phyloP scores from a whole-genome alignment of 2,329 filamentous ascomycete genomes.

The Fusarium domesticum region DNA sequence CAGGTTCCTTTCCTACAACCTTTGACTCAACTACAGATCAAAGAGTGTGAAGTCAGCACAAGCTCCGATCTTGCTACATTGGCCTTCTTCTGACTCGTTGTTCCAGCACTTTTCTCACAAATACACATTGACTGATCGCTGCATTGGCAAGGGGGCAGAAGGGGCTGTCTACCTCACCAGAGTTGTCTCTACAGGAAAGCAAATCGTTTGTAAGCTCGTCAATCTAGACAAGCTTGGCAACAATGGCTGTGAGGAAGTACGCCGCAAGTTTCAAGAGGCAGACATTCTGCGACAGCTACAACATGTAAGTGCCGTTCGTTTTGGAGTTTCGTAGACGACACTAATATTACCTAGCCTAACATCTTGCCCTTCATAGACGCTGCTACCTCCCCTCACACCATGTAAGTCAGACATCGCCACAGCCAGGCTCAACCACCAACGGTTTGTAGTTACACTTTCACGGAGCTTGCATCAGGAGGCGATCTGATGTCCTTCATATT shows the following conservation, averaged over 20 bases:
- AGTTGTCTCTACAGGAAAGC: conserved; percentile 50
- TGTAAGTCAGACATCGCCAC: too few relatives aligned
- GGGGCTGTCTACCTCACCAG: conserved; percentile 39
- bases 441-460: conserved; percentile 53
- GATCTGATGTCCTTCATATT: conserved; percentile 51
- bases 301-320: conserved; percentile 44
- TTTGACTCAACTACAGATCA: conserved; percentile 31
- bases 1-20: conserved; percentile 22
- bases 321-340: conserved; percentile 9
- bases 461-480: conserved; percentile 54
- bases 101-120: conserved; percentile 34
- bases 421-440: too few relatives aligned
- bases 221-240: conserved; percentile 40
- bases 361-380: conserved; percentile 52
- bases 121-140: conserved; percentile 35
- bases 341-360: conserved; percentile 45
- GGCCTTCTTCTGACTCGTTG: not conserved
- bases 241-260: conserved; percentile 29
- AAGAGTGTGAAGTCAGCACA: conserved; percentile 33
- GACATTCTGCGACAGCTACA: conserved; percentile 46
- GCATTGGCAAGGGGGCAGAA: conserved; percentile 39
- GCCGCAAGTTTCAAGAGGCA: conserved; percentile 45
- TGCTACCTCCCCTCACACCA: conserved; percentile 44
- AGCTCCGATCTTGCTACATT: too few relatives aligned
- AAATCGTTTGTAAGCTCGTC: conserved; percentile 68